Base-by-base conservation (phyloP, 768 basidiomycete species). In the Lanmaoa pseudosensibilis region DNA sequence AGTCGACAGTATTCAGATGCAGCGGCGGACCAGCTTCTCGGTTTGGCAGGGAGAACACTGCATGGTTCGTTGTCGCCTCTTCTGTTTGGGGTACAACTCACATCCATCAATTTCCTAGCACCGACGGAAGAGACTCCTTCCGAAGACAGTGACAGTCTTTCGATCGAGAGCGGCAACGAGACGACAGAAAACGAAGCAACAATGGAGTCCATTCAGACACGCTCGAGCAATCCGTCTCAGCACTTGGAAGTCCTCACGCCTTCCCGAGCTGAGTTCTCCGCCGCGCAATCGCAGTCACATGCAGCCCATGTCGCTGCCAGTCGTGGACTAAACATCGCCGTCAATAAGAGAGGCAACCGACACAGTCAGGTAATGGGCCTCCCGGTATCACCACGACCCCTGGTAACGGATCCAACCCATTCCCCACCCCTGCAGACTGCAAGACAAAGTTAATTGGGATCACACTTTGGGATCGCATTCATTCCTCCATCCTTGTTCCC, bases 1-100 rank as follows among this genome's bases (percentile, higher is more conserved):
- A 92, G 90, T 67, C 83, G 81, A 61, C 90, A 88, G 61, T 94
- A 94, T 72, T 83, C 87, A 33, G 88, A 90, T 61, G 84, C 85
- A 40, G 91, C 90, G 46, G 88, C 92, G 43, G 92, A 94, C 74
- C 77, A 86, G 69, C 74, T 93, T 66, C 84, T 94, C 55, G 92
- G 92, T 23, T 73, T 94, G 52, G 75, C 80, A 19, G 92, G 91
- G 25, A 81, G 92, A 62, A 78, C 78, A 21, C 73, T 94, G 36
- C 56, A 77, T 68, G 73, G 92, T 92, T 72, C 62, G 85, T 78
- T 25, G 23, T 39, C n/a, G 1, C 40, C 39, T 30, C 36, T 39
- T 46, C 27, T 23, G 18, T 18, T 19, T 9, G 8, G 6, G 12
- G 16, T 50, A 19, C 19, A 55, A 62, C 51, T 58, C 51, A 62